Evolutionary conservation across 2,329 filamentous ascomycete genomes (phyloP), one percentile per base, ranked within the genome.

Genomic region (Neofusicoccum umdonicola): DNA sequence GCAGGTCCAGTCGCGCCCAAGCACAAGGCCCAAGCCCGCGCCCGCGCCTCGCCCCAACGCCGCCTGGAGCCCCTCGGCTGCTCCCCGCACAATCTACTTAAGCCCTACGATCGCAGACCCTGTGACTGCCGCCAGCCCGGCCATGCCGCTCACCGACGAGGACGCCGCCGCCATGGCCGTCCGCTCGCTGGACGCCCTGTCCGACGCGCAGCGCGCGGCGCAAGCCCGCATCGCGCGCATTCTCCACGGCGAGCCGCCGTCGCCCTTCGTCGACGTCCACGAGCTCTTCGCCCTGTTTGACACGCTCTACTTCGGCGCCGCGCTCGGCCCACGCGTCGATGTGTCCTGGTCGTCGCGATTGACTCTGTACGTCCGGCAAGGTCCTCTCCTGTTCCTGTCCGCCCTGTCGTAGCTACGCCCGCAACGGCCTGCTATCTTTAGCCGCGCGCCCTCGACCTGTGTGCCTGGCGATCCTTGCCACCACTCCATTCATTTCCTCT

Each of bases 291-390:
- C 65, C 13, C 70, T 76, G 61, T 81, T 79, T 68, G 73, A 80
- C 67, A 70, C 73, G 27, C 70, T 81, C 48, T 81, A 81, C 72
- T 81, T 81, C 69, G 73, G 77, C 48, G 68, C 69, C 19, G 72
- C 80, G 12, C 73, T 81, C 1, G 60, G 75, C 7, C 71, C 76
- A 7, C 72, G 73, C 39, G 79, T 81, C n/a, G 74, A 81, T 60
- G 72, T 81, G 22, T 70, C 76, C 4, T 81, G 79, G 79, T 81
- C 79, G 27, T 67, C 74, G 35, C 73, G 78, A 54, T 70, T 81
- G 66, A 81, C 78, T n/a, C 74, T 80, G 71, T 77, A 73, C 69
- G 74, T 44, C 58, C 47, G 27, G 34, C 42, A 50, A 31, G 47
- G 47, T 15, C 47, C 66, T 13, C 42, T 31, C 15, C 50, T 61